A percentile compares a stretch with the other conserved stretches of the same genome.
Evolutionary conservation across 1,139 yeast species (phyloP).

Genomic region (Candida pseudocylindracea): DNA sequence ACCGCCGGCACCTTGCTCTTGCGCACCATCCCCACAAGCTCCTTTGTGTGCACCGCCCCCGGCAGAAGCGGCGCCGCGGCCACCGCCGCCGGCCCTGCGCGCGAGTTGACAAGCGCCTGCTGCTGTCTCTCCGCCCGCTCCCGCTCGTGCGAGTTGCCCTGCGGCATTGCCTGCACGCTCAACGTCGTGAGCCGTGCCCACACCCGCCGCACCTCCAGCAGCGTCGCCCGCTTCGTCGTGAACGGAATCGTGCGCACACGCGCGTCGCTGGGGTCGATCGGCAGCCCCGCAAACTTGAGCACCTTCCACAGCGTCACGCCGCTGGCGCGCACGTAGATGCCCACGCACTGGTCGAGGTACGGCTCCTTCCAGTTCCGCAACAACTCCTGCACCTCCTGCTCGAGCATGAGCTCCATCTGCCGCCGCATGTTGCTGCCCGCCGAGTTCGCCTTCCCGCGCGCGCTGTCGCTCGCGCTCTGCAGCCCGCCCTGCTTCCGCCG

Average conservation of each 20-base stretch:
- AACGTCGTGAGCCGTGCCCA: constrained; percentile 65
- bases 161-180: constrained; percentile 31
- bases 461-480: constrained; percentile 79
- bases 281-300: constrained; percentile 28
- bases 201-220: constrained; percentile 57
- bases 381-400: constrained; percentile 51
- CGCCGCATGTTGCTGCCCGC: constrained; percentile 88
- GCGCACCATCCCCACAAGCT: constrained; percentile 34
- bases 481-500: constrained; percentile 97
- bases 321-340: constrained; percentile 68
- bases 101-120: no score
- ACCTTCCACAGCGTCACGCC: constrained; percentile 42
- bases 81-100: background rate
- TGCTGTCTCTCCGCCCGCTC: constrained; percentile 3
- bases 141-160: constrained; percentile 12
- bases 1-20: constrained; percentile 66
- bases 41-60: constrained; percentile 28
- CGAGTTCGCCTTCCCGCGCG: constrained; percentile 87
- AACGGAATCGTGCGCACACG: constrained; percentile 61
- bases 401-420: constrained; percentile 69
- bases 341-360: constrained; percentile 33
- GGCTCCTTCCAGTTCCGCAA: constrained; percentile 35
- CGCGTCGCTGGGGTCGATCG: constrained; percentile 22
- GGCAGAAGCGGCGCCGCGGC: constrained; percentile 7
- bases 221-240: constrained; percentile 76